Conservation (phyloP, 257 asterid species). For the Solanum chmielewskii region DNA sequence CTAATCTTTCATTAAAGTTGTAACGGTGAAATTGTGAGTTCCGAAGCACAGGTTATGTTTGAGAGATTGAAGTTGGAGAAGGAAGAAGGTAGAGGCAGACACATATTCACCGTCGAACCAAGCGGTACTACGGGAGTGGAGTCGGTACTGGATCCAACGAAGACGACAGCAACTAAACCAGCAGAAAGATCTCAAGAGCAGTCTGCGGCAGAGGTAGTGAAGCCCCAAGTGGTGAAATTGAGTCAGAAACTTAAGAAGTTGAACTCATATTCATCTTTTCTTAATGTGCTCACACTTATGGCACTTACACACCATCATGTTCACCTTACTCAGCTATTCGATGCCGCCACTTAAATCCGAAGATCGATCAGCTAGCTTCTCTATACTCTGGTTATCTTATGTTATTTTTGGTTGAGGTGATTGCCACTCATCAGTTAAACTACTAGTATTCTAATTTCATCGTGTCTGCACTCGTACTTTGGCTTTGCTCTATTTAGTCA, state of each 20-base stretch:
- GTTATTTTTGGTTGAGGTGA: neutral
- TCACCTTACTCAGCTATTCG: constrained; percentile 22
- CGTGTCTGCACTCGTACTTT: no score
- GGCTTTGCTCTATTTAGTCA: no score
- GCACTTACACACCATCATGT: constrained; percentile 56
- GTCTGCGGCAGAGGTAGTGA: neutral
- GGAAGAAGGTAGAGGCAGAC: constrained; percentile 45
- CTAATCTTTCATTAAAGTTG: no score
- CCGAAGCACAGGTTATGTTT: constrained; percentile 37
- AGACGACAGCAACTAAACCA: neutral
- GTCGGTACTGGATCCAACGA: neutral
- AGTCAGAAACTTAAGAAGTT: constrained; percentile 30
- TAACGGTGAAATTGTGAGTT: no score
- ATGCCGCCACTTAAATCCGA: neutral
- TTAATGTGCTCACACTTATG: constrained; percentile 43
- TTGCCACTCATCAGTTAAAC: neutral
- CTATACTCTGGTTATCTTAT: neutral
- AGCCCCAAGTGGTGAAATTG: constrained; percentile 13
- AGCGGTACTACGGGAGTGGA: neutral
- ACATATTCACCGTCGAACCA: neutral
- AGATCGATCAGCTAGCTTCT: no score
- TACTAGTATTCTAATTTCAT: no score
- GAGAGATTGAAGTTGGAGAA: constrained; percentile 68
- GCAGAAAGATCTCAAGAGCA: neutral
- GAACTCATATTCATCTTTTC: constrained; percentile 53